phyloP scores from a whole-genome alignment of 176 grass and related monocot species.

The Typha latifolia region DNA sequence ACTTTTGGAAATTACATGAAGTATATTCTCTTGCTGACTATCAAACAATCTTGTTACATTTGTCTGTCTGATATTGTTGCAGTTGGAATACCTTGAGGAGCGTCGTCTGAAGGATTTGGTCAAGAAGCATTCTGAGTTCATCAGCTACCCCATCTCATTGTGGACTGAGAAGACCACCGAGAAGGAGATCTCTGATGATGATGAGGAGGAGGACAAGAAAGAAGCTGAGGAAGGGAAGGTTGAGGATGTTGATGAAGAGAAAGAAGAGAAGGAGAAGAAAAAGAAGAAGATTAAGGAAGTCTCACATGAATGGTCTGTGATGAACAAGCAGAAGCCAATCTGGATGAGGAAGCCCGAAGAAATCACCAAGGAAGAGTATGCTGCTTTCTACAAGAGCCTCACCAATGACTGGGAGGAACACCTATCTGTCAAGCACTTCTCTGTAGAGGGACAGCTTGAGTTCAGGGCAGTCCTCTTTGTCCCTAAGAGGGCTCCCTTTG shows the following conservation, averaged over 20 bases:
- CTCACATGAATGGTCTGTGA: constrained; percentile 76
- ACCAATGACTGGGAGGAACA: constrained; percentile 99
- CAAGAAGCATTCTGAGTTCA: constrained; percentile 98
- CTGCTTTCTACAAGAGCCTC: constrained; percentile 97
- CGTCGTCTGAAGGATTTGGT: constrained; percentile 85
- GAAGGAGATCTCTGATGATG: constrained; percentile 96
- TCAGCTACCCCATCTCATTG: constrained; percentile 93
- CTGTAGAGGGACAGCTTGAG: constrained; percentile 94
- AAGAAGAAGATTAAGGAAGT: constrained; percentile 99
- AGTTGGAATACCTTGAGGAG: constrained; percentile 97
- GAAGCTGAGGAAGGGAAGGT: constrained; percentile 90
- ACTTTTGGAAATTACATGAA: too few relatives aligned
- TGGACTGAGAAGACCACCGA: constrained; percentile 97
- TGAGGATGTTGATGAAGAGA: constrained; percentile 86
- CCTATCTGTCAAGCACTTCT: constrained; percentile 91
- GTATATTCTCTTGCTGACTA: background rate
- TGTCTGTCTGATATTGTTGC: background rate
- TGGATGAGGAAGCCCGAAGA: constrained; percentile 99
- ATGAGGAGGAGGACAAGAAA: constrained; percentile 96
- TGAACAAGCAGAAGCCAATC: constrained; percentile 98
- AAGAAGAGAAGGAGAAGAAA: constrained; percentile 82
- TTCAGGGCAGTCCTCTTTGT: constrained; percentile 95
- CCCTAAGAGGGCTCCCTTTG: constrained; percentile 88
- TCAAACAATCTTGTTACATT: background rate
- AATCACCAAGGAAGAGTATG: constrained; percentile 91